Conservation (phyloP, 2,329 filamentous ascomycete species). For the Pseudopyrenochaeta lycopersici region DNA sequence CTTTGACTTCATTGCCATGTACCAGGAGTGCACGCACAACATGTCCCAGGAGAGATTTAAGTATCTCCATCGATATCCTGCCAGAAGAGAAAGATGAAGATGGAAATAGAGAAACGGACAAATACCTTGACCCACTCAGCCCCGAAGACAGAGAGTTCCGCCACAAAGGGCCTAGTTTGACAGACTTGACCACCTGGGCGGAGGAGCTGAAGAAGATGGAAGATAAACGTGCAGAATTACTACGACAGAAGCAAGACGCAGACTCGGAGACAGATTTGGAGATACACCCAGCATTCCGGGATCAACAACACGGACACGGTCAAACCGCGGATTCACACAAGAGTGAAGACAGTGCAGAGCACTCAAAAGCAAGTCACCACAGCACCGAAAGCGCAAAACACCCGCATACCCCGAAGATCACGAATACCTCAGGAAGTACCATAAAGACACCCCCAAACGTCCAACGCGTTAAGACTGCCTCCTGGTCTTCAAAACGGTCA, state of each 20-base stretch:
- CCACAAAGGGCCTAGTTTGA: constrained; percentile 6
- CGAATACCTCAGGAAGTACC: background rate
- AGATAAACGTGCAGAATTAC: background rate
- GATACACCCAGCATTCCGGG: background rate
- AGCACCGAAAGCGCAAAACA: background rate
- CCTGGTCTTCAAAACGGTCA: background rate
- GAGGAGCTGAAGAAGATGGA: constrained; percentile 14
- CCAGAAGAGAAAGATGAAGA: background rate
- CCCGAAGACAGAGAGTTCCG: constrained; percentile 11
- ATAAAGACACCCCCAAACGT: background rate
- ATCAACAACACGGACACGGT: background rate
- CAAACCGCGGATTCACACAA: too few relatives aligned
- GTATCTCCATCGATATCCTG: too few relatives aligned
- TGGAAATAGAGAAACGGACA: background rate
- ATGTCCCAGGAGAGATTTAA: too few relatives aligned
- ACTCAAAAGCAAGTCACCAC: background rate
- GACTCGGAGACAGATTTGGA: background rate
- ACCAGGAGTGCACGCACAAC: too few relatives aligned
- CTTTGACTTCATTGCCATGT: too few relatives aligned
- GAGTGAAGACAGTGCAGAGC: too few relatives aligned
- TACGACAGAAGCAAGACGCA: background rate
- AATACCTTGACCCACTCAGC: background rate
- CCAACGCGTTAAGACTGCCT: background rate
- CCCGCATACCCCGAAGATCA: background rate
- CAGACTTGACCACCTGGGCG: constrained; percentile 13